A percentile compares a stretch with the other conserved stretches of the same genome.
These are phyloP conservation scores for Cryptococcus hybrid DNA, from an alignment of 1,284 basidiomycete genomes.

Conservation along the genomic window DNA sequence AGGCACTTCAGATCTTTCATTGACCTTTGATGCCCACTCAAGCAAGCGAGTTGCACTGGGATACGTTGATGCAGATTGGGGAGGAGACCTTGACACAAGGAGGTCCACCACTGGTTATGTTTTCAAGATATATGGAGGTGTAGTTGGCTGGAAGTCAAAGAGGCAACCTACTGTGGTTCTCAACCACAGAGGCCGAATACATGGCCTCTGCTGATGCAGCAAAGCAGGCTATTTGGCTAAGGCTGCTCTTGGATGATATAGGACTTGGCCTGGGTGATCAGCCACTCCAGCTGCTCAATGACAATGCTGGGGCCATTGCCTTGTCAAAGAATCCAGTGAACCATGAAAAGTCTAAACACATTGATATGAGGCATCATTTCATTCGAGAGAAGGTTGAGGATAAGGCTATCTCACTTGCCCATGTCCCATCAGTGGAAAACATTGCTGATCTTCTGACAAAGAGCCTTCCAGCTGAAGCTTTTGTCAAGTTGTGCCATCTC, in stretches of 20 bases:
- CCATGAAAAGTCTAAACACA: constrained; percentile 50
- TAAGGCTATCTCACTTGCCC: too few relatives aligned
- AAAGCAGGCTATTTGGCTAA: constrained; percentile 9
- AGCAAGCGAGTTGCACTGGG: constrained; percentile 12
- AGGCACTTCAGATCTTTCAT: constrained; percentile 8
- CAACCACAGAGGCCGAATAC: constrained; percentile 12
- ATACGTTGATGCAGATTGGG: constrained; percentile 5
- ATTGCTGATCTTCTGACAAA: not conserved
- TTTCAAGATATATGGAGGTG: constrained; percentile 18
- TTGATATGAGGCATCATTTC: too few relatives aligned
- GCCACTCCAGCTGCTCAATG: constrained; percentile 11
- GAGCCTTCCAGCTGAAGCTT: constrained; percentile 1
- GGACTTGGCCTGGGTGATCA: constrained; percentile 2
- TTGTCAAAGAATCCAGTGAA: constrained; percentile 45
- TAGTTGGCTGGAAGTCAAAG: constrained; percentile 21
- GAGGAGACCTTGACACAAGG: constrained; percentile 11
- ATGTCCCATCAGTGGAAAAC: too few relatives aligned
- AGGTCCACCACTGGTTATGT: constrained; percentile 31
- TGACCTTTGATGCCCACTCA: constrained; percentile 14
- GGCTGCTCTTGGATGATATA: constrained; percentile 7
- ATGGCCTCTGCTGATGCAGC: constrained; percentile 12
- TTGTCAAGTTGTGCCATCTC: not conserved
- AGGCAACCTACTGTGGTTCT: constrained; percentile 25
- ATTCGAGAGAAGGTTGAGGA: too few relatives aligned
- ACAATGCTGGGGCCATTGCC: constrained; percentile 50